Percentiles rank a stretch among this genome's conserved stretches.
These are phyloP conservation scores for Fusarium verticillioides DNA, from an alignment of 2,329 filamentous ascomycete genomes.

Conservation along the genomic window DNA sequence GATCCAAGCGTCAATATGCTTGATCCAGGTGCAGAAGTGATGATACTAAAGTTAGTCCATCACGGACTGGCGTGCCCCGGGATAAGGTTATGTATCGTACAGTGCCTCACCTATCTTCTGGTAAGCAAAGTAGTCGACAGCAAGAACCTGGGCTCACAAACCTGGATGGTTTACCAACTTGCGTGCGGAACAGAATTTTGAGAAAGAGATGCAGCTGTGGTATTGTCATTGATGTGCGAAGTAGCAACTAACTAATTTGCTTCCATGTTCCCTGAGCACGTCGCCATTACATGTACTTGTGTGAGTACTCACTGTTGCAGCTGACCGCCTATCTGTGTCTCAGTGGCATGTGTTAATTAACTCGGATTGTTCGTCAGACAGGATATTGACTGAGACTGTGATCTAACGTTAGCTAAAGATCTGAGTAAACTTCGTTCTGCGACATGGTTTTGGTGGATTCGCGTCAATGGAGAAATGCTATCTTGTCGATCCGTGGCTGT, in stretches of 20 bases:
- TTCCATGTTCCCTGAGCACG: neutral
- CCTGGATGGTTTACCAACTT: neutral
- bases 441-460: neutral
- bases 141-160: neutral
- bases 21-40: constrained; percentile 34
- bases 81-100: constrained; percentile 8
- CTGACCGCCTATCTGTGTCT: constrained; percentile 11
- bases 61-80: constrained; percentile 12
- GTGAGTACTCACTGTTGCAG: neutral
- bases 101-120: neutral
- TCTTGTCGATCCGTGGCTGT: neutral
- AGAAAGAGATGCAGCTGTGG: neutral
- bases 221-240: neutral
- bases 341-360: constrained; percentile 11
- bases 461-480: constrained; percentile 5
- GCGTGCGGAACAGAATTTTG: neutral
- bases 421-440: neutral
- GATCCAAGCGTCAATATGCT: constrained; percentile 17
- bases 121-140: neutral
- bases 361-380: constrained; percentile 5
- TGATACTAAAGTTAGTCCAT: constrained; percentile 12
- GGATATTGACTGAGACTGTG: neutral
- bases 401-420: neutral
- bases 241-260: neutral
- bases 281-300: neutral